Conservation (phyloP, 805 yeast genomes). For the Monosporozyma unispora region DNA sequence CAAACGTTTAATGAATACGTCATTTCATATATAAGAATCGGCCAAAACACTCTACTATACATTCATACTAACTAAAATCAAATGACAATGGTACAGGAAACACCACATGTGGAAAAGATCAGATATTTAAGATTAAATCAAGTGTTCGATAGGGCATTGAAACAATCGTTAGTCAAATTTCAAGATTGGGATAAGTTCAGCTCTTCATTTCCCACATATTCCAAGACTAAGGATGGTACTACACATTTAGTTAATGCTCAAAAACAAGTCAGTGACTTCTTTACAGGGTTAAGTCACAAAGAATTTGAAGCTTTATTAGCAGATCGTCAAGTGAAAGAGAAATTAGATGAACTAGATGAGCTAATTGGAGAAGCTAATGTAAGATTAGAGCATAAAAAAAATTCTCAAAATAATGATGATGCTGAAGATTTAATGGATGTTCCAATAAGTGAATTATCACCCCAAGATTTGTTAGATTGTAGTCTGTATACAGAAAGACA, state of each 20-base stretch:
- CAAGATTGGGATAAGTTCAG: slow-evolving; percentile 42
- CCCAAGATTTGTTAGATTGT: slow-evolving; percentile 21
- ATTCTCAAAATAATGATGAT: slow-evolving; percentile 1
- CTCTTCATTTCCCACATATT: slow-evolving; percentile 47
- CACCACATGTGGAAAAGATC: slow-evolving; percentile 20
- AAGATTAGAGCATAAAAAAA: slow-evolving; percentile 7
- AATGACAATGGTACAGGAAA: not conserved
- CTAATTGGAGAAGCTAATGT: slow-evolving; percentile 32
- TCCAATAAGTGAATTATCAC: slow-evolving; percentile 17
- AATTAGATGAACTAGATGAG: slow-evolving; percentile 32
- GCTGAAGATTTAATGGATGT: slow-evolving; percentile 2
- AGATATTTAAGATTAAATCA: slow-evolving; percentile 42
- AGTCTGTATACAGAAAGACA: slow-evolving; percentile 19
- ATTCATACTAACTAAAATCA: not conserved
- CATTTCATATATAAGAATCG: not conserved
- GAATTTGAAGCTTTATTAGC: slow-evolving; percentile 48
- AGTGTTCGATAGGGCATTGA: slow-evolving; percentile 46
- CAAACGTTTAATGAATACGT: not conserved
- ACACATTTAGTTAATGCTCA: slow-evolving; percentile 40
- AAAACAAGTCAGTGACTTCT: slow-evolving; percentile 43
- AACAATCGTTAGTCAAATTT: slow-evolving; percentile 40
- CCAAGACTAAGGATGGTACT: slow-evolving; percentile 38
- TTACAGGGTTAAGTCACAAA: slow-evolving; percentile 39
- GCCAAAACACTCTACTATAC: not conserved
- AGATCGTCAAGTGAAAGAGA: slow-evolving; percentile 35